Evolutionary conservation across 495 filamentous ascomycete genomes (phyloP).

Genomic region (Diplogelasinospora grovesii): DNA sequence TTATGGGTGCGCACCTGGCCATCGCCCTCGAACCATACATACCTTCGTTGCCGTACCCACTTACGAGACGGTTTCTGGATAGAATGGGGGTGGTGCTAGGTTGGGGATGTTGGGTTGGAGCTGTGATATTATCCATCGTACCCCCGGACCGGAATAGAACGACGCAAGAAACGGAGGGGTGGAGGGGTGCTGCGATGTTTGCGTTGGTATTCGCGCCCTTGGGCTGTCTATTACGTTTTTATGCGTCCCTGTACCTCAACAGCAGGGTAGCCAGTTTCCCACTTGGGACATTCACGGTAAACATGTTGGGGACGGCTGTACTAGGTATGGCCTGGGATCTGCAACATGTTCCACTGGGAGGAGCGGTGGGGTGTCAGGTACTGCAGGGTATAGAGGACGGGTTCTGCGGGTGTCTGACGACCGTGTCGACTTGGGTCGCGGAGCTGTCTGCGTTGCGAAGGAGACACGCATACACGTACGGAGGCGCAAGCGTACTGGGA

Average conservation of each 20-base stretch:
- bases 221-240: slow-evolving; percentile 72
- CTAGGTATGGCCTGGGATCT: slow-evolving; percentile 65
- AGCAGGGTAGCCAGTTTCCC: slow-evolving; percentile 63
- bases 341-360: slow-evolving; percentile 52
- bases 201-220: slow-evolving; percentile 80
- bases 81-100: slow-evolving; percentile 54
- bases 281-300: slow-evolving; percentile 81
- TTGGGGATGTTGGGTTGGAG: slow-evolving; percentile 71
- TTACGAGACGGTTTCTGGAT: slow-evolving; percentile 58
- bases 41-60: slow-evolving; percentile 51
- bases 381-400: slow-evolving; percentile 82
- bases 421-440: slow-evolving; percentile 85
- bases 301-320: slow-evolving; percentile 64
- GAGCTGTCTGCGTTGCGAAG: slow-evolving; percentile 67
- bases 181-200: slow-evolving; percentile 71
- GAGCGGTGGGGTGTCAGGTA: slow-evolving; percentile 65
- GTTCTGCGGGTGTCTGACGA: slow-evolving; percentile 85
- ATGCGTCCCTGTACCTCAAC: slow-evolving; percentile 62
- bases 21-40: slow-evolving; percentile 48
- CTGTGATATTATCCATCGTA: slow-evolving; percentile 64
- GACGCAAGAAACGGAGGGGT: slow-evolving; percentile 47
- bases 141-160: slow-evolving; percentile 56
- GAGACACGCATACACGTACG: slow-evolving; percentile 71
- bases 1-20: slow-evolving; percentile 73
- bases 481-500: slow-evolving; percentile 53